Evolutionary conservation across 768 basidiomycete genomes (phyloP), one percentile per base, ranked within the genome.

Genomic region (Hydnum rufescens): DNA sequence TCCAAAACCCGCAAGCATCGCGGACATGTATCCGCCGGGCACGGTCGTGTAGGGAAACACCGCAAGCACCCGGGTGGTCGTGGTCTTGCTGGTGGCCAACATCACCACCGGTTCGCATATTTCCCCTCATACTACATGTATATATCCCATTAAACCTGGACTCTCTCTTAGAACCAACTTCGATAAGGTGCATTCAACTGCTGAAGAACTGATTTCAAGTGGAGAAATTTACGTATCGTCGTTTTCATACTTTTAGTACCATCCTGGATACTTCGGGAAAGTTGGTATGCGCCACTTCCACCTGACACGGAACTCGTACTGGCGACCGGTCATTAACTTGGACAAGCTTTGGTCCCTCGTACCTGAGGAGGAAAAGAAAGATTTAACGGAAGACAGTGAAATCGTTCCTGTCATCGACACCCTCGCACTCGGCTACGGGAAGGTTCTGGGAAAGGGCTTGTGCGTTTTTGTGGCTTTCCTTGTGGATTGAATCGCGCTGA

Each of bases 231-330:
- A 28, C 47, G 28, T 1, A 29, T 43, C n/a, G 13, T 19, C 5
- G 4, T 4, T 25, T 49, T 19, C 25, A 49, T 22, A 63, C 60
- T 48, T 26, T 1, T 62, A 70, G 72, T 96, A 89, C 82, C 92
- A 96, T 72, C 90, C 90, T 68, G 92, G 92, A 85, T 96, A 96
- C 88, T 97, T 93, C 68, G 92, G 92, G 75, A 96, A 96, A 73
- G 88, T 93, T 67, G 95, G 95, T 87, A 99, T 99, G 93, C 80
- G 95, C 66, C 81, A 82, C 69, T 99, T 83, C 85, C 95, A 99
- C 68, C 70, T 89, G 57, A 89, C 85, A 53, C 81, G 80, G 69
- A 95, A 95, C 69, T 68, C 74, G 60, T 74, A 78, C 69, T 95
- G 88, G 90, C 77, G 82, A 57, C 90, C 93, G 19, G 83, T 82